Percentiles rank a stretch among this genome's conserved stretches.
Evolutionary conservation across 805 yeast species (phyloP).

Genomic region (Saccharomycopsis sp.): DNA sequence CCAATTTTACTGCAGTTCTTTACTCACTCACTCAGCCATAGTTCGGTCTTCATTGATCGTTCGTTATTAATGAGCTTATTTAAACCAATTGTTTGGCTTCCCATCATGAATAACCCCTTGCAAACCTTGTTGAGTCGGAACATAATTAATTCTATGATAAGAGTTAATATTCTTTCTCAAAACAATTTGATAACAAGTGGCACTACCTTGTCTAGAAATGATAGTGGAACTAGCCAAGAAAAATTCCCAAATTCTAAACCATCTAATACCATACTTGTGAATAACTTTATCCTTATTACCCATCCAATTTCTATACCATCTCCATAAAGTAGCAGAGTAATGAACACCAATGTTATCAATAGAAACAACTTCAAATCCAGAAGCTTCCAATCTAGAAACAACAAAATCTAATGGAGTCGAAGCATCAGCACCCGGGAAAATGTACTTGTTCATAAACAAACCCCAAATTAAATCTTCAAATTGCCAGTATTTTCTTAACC

Average conservation of each 20-base stretch:
- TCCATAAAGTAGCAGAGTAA: conserved; percentile 85
- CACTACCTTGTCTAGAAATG: conserved; percentile 88
- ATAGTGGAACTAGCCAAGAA: conserved; percentile 79
- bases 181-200: conserved; percentile 85
- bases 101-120: conserved; percentile 50
- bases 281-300: conserved; percentile 70
- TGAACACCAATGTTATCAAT: conserved; percentile 89
- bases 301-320: conserved; percentile 94
- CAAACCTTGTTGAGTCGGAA: conserved; percentile 73
- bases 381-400: conserved; percentile 64
- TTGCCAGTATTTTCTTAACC: conserved; percentile 88
- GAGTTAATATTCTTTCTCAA: conserved; percentile 85
- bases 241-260: conserved; percentile 93
- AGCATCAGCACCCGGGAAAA: conserved; percentile 97
- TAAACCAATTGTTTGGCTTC: conserved; percentile 22
- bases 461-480: conserved; percentile 94
- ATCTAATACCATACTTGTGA: conserved; percentile 76
- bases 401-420: conserved; percentile 89
- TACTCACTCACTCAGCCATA: too few relatives aligned
- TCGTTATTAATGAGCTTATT: too few relatives aligned
- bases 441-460: conserved; percentile 89
- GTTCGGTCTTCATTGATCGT: too few relatives aligned
- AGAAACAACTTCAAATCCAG: conserved; percentile 79
- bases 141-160: conserved; percentile 74
- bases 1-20: too few relatives aligned